Conservation (phyloP, 2,329 filamentous ascomycete genomes). For the Cordyceps javanica region DNA sequence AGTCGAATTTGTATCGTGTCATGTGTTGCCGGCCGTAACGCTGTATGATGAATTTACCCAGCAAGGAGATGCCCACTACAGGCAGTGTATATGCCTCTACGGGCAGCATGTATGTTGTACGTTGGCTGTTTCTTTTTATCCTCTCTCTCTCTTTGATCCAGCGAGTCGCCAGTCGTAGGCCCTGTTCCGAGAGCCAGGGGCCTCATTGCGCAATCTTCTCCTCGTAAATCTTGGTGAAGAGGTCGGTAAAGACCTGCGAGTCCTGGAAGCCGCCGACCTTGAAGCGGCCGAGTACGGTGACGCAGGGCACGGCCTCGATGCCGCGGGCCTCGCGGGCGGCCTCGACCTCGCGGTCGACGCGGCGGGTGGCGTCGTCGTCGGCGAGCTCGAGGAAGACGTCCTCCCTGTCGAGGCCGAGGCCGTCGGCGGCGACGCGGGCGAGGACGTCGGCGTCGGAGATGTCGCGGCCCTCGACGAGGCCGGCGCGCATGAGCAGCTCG, state of each 20-base stretch:
- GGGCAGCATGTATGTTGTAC: no score
- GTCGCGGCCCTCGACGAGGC: conserved; percentile 37
- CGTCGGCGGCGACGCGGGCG: conserved; percentile 25
- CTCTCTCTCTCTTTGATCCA: no score
- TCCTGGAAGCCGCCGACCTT: conserved; percentile 68
- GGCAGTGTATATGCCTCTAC: no score
- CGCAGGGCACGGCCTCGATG: conserved; percentile 66
- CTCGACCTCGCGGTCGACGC: conserved; percentile 27
- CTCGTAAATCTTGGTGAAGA: conserved; percentile 54
- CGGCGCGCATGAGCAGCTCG: conserved; percentile 34
- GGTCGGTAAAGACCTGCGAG: conserved; percentile 54
- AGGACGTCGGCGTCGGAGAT: conserved; percentile 36
- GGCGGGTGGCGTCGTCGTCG: conserved; percentile 21
- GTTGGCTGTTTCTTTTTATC: no score
- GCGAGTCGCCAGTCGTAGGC: no score
- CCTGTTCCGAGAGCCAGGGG: no score
- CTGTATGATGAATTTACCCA: no score
- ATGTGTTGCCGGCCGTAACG: no score
- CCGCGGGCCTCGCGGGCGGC: conserved; percentile 23
- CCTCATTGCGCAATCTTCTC: conserved; percentile 10
- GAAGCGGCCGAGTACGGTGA: conserved; percentile 62
- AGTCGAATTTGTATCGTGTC: no score
- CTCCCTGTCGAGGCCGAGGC: conserved; percentile 24
- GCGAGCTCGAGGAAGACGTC: conserved; percentile 25
- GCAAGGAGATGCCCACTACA: no score